These are phyloP conservation scores for Citrus sp. DNA, from an alignment of 345 rosid genomes.

Conservation along the genomic window DNA sequence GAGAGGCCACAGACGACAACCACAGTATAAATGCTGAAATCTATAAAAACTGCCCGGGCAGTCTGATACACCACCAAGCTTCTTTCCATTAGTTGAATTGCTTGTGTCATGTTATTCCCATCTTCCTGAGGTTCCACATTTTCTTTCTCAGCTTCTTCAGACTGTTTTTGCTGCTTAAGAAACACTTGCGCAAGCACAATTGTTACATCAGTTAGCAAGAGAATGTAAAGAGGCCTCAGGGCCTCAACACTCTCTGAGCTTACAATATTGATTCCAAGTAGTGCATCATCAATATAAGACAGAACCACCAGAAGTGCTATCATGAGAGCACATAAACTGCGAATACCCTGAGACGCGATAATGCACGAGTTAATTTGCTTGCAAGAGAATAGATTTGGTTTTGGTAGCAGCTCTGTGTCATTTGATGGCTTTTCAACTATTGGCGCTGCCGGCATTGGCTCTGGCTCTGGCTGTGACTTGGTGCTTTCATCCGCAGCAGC, in stretches of 20 bases:
- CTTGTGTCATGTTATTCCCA: conserved; percentile 45
- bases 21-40: conserved; percentile 67
- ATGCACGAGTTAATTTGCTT: conserved; percentile 53
- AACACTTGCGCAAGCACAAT: conserved; percentile 41
- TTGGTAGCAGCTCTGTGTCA: not conserved
- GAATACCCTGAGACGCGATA: conserved; percentile 45
- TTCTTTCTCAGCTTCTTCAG: conserved; percentile 33
- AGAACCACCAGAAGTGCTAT: conserved; percentile 55
- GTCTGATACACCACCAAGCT: conserved; percentile 61
- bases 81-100: conserved; percentile 68
- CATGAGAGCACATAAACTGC: conserved; percentile 54
- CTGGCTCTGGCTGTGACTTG: not conserved
- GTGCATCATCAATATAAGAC: conserved; percentile 35
- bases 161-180: conserved; percentile 25
- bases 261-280: conserved; percentile 29
- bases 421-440: not conserved
- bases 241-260: conserved; percentile 39
- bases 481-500: not conserved
- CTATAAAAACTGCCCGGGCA: conserved; percentile 62
- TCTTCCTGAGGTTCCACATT: conserved; percentile 23
- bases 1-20: conserved; percentile 49
- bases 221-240: conserved; percentile 60
- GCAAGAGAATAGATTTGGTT: conserved; percentile 41
- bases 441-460: not conserved
- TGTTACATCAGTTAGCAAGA: conserved; percentile 52